Evolutionary conservation across 768 basidiomycete species (phyloP), one percentile per base, ranked within the genome.

Genomic region (Psilocybe subaeruginosa): DNA sequence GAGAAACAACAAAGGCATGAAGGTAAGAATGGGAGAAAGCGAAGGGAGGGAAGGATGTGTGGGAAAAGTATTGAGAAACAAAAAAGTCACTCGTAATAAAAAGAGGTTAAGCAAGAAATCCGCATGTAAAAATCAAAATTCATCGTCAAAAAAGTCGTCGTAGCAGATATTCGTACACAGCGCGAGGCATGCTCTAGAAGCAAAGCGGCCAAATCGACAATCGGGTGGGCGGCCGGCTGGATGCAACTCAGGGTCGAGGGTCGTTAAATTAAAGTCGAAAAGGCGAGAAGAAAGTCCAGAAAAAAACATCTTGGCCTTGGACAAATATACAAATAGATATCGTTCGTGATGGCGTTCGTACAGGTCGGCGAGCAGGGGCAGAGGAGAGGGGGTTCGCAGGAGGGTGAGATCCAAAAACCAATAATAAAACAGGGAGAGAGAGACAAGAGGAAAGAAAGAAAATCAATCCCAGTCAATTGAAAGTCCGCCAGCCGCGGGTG

Each of bases 391-490:
- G 19, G n/a, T 48, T 30, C 12, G 17, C 53, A 51, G 35, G 19
- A 56, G 31, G 14, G 37, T 31, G n/a, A 35, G 33, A 17, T 35
- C 16, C 14, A 37, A 8, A 23, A 53, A 35, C n/a, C 16, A 33
- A 53, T 8, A 53, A 53, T 17, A 53, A 31, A 37, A 31, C 4
- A 19, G 14, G 27, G 48, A 8, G 23, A 29, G 23, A 31, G 30
- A 33, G 29, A 12, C 50, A 41, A 58, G 53, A 31, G 39, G 35
- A 49, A 30, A 50, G 54, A 54, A 27, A 31, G 49, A 51, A 31
- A 51, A 68, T 86, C 81, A 93, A 69, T 88, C 86, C 92, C 92
- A 94, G 62, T 94, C 91, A 64, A 94, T 90, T 55, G 83, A 77
- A 62, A 93, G 76, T 56, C 91, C 91, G 31, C 85, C 90, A 11